Base-by-base conservation (phyloP, 2,329 filamentous ascomycete genomes). In the Alternaria dauci region DNA sequence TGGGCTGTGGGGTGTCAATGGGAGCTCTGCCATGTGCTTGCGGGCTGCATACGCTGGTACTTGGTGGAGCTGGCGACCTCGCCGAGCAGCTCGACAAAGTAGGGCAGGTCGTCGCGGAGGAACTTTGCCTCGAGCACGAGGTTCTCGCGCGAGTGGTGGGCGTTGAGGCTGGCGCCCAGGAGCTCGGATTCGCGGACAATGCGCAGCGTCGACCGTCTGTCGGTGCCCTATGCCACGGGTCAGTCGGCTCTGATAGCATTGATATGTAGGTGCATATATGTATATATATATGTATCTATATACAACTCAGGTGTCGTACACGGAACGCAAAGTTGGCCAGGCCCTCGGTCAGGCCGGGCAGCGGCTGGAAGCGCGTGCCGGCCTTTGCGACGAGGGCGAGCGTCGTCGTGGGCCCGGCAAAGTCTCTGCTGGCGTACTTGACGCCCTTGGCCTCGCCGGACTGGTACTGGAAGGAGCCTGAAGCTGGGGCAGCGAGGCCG, bases 301-400 rank as follows among this genome's bases (percentile, higher is more conserved):
- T 23, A 23, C 20, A 23, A 23, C 20, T 2, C 2, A 23, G 20
- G 20, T 23, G 20, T 48, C 70, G 73, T 80, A 93, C 95, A 92
- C 96, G 96, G 89, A 97, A 99, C 69, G 96, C 94, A 84, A 96
- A 99, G 80, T 93, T 91, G 84, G 95, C 91, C 70, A 99, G 87
- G 60, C 91, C 94, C 77, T 94, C 91, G 67, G 94, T 91, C 80
- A 97, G 87, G 69, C 95, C 95, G 66, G 95, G 95, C 70, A 91
- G 86, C 67, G 92, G 88, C 85, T 99, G 90, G 82, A 94, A 98
- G 81, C 95, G 87, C 67, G 94, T 96, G 76, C 95, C 95, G 66
- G 93, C 95, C 86, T 96, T 97, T 71, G 94, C 89, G 78, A 99
- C 92, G 68, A 99, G 82, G 58, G 94, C 93, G 70, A 99, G 87